A percentile compares a stretch with the other conserved stretches of the same genome.
Conservation (phyloP, 345 rosid species). For the Eucalyptus pumila region DNA sequence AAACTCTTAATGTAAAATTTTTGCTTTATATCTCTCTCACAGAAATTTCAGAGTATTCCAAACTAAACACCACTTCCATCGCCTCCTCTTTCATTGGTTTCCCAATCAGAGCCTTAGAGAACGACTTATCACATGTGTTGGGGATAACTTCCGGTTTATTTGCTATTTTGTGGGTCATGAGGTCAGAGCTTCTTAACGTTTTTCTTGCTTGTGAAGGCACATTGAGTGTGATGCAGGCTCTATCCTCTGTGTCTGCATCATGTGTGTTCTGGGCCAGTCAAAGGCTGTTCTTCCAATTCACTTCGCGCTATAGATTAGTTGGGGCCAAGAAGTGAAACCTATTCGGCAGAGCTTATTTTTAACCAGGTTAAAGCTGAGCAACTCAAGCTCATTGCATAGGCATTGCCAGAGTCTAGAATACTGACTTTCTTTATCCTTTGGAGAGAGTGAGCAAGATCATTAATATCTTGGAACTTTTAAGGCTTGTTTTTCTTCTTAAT, state of each 20-base stretch:
- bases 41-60: background rate
- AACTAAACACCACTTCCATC: background rate
- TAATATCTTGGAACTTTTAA: background rate
- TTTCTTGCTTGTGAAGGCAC: background rate
- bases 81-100: background rate
- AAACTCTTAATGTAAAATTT: background rate
- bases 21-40: background rate
- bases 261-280: background rate
- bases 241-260: background rate
- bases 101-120: background rate
- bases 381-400: background rate
- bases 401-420: background rate
- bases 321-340: background rate
- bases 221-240: background rate
- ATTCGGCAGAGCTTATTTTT: background rate
- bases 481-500: background rate
- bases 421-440: background rate
- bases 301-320: background rate
- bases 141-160: background rate
- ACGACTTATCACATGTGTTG: background rate
- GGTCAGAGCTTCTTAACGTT: background rate
- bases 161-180: background rate
- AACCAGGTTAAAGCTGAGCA: background rate
- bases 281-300: background rate
- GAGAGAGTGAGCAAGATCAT: background rate